Evolutionary conservation across 1,284 basidiomycete species (phyloP), one percentile per base, ranked within the genome.

Genomic region (Athelia sp.): DNA sequence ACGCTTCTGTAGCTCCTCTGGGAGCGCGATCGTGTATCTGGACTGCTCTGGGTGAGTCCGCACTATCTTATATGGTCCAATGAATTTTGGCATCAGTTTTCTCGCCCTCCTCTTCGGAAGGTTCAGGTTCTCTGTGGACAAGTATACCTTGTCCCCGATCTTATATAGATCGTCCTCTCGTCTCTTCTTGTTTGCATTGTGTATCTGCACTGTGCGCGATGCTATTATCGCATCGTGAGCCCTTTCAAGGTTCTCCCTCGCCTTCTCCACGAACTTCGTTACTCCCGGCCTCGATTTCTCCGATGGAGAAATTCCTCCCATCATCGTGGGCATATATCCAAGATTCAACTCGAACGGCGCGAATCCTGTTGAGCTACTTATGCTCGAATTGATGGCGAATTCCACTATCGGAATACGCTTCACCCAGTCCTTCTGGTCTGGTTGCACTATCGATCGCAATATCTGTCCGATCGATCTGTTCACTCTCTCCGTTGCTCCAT

Each of bases 191-290:
- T 66, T 64, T 0, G 62, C 59, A 1, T 58, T 46, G 8, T 32
- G 4, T 0, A 53, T 49, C 43, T 62, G 59, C 1, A 3, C 15
- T 0, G 56, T 49, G 0, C 58, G 54, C 9, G 49, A 43, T 10
- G 45, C 54, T 4, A 65, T 58, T 3, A 65, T 64, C 0, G 54
- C 50, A 43, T 65, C 61, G 43, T 62, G 60, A 0, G 61, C 62
- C 0, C 26, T 17, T 44, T 52, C 48, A 1, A 63, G 34, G 6
- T 50, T 47, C 0, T 17, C 17, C 21, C 32, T 36, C 1, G 50
- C 48, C 4, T 43, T 43, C 4, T 55, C 26, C 6, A 50, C 57
- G 45, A 62, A 64, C 2, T 18, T 40, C 1, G 36, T 34, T 0
- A 62, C 55, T 0, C 61, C 59, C 2, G 52, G 51, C 34, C 53